Evolutionary conservation across 164 flowering plant genomes (phyloP).

Genomic region (Piper longum): DNA sequence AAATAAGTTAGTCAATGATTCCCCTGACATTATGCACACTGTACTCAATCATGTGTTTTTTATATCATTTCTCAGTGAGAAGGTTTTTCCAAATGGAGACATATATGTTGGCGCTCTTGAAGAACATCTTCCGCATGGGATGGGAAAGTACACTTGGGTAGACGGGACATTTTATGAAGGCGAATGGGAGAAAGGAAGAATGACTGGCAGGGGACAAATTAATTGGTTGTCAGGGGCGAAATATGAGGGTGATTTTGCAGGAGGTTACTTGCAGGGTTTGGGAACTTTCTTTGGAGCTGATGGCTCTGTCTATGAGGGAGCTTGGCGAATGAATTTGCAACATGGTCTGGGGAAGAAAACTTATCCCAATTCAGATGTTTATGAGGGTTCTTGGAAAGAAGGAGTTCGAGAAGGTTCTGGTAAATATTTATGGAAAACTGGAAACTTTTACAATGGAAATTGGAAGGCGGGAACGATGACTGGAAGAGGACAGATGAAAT

Average conservation of each 20-base stretch:
- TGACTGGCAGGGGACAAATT: slow-evolving; percentile 64
- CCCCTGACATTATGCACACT: background rate
- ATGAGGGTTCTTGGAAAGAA: slow-evolving; percentile 91
- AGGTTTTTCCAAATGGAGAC: slow-evolving; percentile 58
- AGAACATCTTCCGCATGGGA: slow-evolving; percentile 57
- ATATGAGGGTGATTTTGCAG: slow-evolving; percentile 77
- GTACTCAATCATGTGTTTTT: background rate
- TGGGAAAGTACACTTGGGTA: slow-evolving; percentile 68
- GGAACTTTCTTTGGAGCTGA: slow-evolving; percentile 40
- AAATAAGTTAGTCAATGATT: background rate
- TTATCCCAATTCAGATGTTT: slow-evolving; percentile 53
- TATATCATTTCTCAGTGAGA: slow-evolving; percentile 8
- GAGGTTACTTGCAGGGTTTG: slow-evolving; percentile 66
- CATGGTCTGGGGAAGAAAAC: slow-evolving; percentile 69
- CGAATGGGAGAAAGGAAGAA: slow-evolving; percentile 73
- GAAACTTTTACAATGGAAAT: slow-evolving; percentile 53
- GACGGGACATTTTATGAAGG: slow-evolving; percentile 78
- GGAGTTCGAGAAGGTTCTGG: slow-evolving; percentile 74
- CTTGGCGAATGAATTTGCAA: slow-evolving; percentile 68
- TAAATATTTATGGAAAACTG: slow-evolving; percentile 55
- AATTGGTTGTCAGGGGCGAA: slow-evolving; percentile 57
- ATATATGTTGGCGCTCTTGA: slow-evolving; percentile 42
- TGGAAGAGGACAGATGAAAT: slow-evolving; percentile 80
- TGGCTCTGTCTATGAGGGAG: slow-evolving; percentile 48
- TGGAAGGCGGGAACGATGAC: slow-evolving; percentile 80